Evolutionary conservation across 2,329 filamentous ascomycete species (phyloP), one percentile per base, ranked within the genome.

Genomic region (Alternaria brassicicola): DNA sequence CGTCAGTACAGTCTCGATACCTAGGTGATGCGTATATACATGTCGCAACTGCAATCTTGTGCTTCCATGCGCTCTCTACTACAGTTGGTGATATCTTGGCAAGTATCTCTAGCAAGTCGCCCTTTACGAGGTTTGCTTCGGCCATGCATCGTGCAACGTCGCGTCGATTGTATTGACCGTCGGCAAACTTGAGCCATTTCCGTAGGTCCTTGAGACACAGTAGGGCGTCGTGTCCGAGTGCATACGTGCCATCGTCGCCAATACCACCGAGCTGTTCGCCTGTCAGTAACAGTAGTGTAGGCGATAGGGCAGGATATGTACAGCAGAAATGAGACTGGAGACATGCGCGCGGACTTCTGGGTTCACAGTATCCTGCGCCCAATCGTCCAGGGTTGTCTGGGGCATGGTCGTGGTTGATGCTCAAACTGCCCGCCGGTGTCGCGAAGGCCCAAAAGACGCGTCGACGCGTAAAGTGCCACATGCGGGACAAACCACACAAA

Each of bases 111-210:
- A 98, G 82, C 55, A 99, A 80, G 77, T 99, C 95, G 49, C 92
- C 91, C 72, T 89, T 89, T 55, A 98, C 86, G n/a, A 99, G 79
- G 72, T 97, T 97, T 42, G 93, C 90, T 77, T 98, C 93, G 72
- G 92, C 89, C 66, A 98, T 83, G 76, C 93, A 97, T 79, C 95
- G 86, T 61, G 94, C 93, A 59, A 99, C 95, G 74, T 99, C 95
- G 83, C 96, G 90, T 66, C 94, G 89, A 75, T 97, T 96, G 64
- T 89, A 88, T 76, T 96, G 96, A 75, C 96, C 91, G 77, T 97
- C 93, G 82, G 95, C 95, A 63, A 97, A 87, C 68, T 92, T 93
- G 66, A 99, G 85, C 95, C 95, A 99, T 86, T 90, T 89, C 74
- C 95, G 94, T 53, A 99, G 84, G 79, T 99, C 95, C 62, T 94